Evolutionary conservation across 1,284 basidiomycete species (phyloP).

Genomic region (Cutaneotrichosporon spelunceum): DNA sequence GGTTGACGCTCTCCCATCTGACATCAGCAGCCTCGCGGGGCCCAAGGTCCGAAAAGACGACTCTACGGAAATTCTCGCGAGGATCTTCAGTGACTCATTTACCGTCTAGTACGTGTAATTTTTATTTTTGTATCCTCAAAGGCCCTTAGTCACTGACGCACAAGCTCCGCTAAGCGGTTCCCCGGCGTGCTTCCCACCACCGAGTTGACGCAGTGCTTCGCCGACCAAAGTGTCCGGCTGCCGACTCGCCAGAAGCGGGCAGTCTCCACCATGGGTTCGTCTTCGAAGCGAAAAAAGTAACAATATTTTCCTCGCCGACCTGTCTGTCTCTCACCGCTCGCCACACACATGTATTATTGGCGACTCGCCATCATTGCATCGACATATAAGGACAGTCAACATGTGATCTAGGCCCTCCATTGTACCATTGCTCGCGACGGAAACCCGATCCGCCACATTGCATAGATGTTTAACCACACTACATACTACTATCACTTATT

Average conservation of each 20-base stretch:
- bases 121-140: neutral
- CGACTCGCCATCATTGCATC: neutral
- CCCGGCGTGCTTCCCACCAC: conserved; percentile 91
- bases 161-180: conserved; percentile 77
- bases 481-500: neutral
- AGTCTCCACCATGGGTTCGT: neutral
- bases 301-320: neutral
- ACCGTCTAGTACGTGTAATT: conserved; percentile 62
- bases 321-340: neutral
- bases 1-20: neutral
- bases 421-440: neutral
- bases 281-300: conserved; percentile 18
- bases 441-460: neutral
- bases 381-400: neutral
- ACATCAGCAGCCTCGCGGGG: conserved; percentile 11
- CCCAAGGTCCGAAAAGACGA: conserved; percentile 24
- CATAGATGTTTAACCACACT: neutral
- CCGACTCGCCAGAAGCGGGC: conserved; percentile 54
- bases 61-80: conserved; percentile 64
- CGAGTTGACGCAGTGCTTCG: conserved; percentile 82
- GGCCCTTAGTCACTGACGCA: conserved; percentile 4
- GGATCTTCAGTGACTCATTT: conserved; percentile 80
- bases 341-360: neutral
- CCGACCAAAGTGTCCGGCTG: conserved; percentile 84
- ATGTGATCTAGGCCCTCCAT: neutral